Evolutionary conservation across 2,329 filamentous ascomycete species (phyloP).

Genomic region (Cordyceps tenuipes): DNA sequence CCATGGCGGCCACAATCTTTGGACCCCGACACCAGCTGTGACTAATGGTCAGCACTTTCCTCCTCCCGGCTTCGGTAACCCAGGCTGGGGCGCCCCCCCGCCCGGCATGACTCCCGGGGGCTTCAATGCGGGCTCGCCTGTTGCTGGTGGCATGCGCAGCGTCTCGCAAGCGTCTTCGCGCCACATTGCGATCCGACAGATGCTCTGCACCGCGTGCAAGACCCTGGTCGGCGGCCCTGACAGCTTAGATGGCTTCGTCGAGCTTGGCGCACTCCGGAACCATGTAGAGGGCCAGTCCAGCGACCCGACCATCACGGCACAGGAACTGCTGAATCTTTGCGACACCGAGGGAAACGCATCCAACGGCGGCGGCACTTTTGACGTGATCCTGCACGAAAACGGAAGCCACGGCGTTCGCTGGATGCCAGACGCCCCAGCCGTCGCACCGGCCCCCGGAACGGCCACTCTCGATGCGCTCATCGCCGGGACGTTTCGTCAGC

Average conservation of each 20-base stretch:
- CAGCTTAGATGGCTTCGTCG: slow-evolving; percentile 50
- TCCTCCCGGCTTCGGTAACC: slow-evolving; percentile 38
- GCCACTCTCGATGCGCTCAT: not conserved
- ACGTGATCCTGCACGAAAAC: slow-evolving; percentile 47
- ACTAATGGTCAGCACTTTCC: slow-evolving; percentile 28
- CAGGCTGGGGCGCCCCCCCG: slow-evolving; percentile 29
- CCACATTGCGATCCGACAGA: slow-evolving; percentile 59
- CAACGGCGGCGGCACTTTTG: slow-evolving; percentile 88
- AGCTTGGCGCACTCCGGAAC: slow-evolving; percentile 59
- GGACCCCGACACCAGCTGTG: slow-evolving; percentile 30
- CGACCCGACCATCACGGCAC: slow-evolving; percentile 32
- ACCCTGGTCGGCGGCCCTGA: slow-evolving; percentile 33
- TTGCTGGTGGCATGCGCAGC: slow-evolving; percentile 21
- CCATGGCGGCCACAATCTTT: slow-evolving; percentile 28
- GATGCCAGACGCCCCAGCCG: slow-evolving; percentile 30
- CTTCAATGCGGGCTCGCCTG: slow-evolving; percentile 26
- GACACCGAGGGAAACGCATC: slow-evolving; percentile 80
- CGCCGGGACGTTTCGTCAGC: slow-evolving; percentile 30
- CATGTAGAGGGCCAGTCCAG: slow-evolving; percentile 49
- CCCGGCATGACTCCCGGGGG: slow-evolving; percentile 24
- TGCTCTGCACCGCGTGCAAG: slow-evolving; percentile 74
- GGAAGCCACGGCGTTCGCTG: slow-evolving; percentile 40
- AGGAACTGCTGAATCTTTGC: slow-evolving; percentile 73
- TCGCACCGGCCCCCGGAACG: not conserved
- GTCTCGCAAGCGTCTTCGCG: slow-evolving; percentile 43